These are phyloP conservation scores for Blastobotrys muscicola DNA, from an alignment of 805 yeast genomes.

Conservation along the genomic window DNA sequence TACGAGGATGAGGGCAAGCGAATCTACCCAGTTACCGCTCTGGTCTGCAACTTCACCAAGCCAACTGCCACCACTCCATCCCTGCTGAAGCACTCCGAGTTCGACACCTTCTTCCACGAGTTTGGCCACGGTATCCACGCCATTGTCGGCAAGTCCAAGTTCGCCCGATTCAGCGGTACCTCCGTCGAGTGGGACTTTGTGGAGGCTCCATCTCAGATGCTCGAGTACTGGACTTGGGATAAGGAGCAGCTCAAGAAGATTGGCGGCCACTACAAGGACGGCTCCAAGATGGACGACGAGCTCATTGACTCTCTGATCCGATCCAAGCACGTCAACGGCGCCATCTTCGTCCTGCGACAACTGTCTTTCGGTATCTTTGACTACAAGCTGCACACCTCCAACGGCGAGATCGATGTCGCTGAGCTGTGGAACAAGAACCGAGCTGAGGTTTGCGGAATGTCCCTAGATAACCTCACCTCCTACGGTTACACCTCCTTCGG, in stretches of 20 bases:
- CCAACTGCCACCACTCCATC: constrained; percentile 64
- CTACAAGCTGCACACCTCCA: constrained; percentile 51
- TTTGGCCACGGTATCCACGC: constrained; percentile 85
- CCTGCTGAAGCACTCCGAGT: constrained; percentile 66
- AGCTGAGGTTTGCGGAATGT: constrained; percentile 45
- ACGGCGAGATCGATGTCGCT: constrained; percentile 42
- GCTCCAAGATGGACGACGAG: constrained; percentile 46
- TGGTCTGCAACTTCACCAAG: constrained; percentile 78
- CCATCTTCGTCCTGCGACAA: constrained; percentile 62
- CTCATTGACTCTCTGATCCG: constrained; percentile 48
- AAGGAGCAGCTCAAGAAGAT: constrained; percentile 45
- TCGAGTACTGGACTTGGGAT: constrained; percentile 86
- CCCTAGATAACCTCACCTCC: constrained; percentile 46
- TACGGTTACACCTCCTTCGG: constrained; percentile 67
- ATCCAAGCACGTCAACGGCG: constrained; percentile 71
- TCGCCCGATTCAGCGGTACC: constrained; percentile 66
- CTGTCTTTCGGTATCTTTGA: constrained; percentile 73
- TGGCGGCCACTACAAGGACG: constrained; percentile 54
- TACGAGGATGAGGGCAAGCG: constrained; percentile 42
- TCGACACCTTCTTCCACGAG: constrained; percentile 81
- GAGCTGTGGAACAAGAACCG: constrained; percentile 58
- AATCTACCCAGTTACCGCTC: constrained; percentile 59
- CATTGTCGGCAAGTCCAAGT: constrained; percentile 54
- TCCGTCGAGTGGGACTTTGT: constrained; percentile 78
- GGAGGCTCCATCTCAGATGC: constrained; percentile 84